Percentiles rank a stretch among this genome's conserved stretches.
These are phyloP conservation scores for Rhypophila decipiens DNA, from an alignment of 495 filamentous ascomycete genomes.

Conservation along the genomic window DNA sequence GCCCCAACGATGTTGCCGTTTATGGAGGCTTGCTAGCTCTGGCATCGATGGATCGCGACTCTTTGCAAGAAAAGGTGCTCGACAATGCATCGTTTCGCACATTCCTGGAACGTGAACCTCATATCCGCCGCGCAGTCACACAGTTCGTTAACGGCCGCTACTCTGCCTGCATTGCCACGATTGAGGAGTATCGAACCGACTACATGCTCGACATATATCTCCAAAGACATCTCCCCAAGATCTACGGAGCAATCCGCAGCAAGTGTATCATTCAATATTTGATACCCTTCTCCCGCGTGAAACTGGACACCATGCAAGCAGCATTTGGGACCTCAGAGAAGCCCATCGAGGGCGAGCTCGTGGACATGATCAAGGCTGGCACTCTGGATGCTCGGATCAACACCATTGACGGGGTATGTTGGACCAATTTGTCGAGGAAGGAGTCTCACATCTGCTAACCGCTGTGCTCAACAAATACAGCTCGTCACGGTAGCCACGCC, in stretches of 20 bases:
- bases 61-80: slow-evolving; percentile 69
- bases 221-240: slow-evolving; percentile 59
- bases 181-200: slow-evolving; percentile 75
- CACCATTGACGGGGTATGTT: slow-evolving; percentile 68
- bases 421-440: too few species aligned
- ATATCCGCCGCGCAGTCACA: slow-evolving; percentile 82
- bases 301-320: slow-evolving; percentile 59
- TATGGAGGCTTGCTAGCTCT: slow-evolving; percentile 90
- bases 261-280: slow-evolving; percentile 93
- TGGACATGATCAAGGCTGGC: slow-evolving; percentile 64
- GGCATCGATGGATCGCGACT: slow-evolving; percentile 74
- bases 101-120: slow-evolving; percentile 89
- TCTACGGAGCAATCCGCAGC: slow-evolving; percentile 69
- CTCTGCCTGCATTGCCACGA: slow-evolving; percentile 69
- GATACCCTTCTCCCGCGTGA: slow-evolving; percentile 71
- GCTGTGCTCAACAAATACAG: slow-evolving; percentile 21
- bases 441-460: too few species aligned
- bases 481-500: slow-evolving; percentile 62
- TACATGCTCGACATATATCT: slow-evolving; percentile 88
- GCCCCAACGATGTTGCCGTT: slow-evolving; percentile 81
- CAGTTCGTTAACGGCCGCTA: slow-evolving; percentile 88
- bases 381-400: slow-evolving; percentile 78
- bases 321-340: slow-evolving; percentile 53
- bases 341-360: slow-evolving; percentile 68
- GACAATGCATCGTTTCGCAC: slow-evolving; percentile 73